phyloP scores from a whole-genome alignment of 768 basidiomycete species.

The Rhizopogon vulgaris region DNA sequence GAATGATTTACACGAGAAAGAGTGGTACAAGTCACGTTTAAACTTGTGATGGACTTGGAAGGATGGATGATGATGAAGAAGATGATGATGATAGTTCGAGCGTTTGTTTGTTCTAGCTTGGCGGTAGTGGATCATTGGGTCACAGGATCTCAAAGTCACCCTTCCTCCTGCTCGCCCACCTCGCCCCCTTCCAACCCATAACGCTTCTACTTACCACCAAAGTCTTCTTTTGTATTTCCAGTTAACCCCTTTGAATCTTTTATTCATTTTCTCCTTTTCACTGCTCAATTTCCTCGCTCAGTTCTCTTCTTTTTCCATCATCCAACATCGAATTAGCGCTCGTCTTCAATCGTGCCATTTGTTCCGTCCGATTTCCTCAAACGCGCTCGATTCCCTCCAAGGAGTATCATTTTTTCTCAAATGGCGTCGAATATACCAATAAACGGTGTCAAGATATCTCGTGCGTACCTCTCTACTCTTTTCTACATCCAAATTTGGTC shows the following conservation, averaged over 20 bases:
- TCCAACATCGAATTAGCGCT: constrained; percentile 8
- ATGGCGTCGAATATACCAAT: constrained; percentile 79
- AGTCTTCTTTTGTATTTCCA: constrained; percentile 9
- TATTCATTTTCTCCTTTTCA: background rate
- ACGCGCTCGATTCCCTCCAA: constrained; percentile 1
- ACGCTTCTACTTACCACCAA: background rate
- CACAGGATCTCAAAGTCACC: constrained; percentile 24
- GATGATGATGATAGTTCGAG: constrained; percentile 11
- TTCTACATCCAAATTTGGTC: constrained; percentile 24
- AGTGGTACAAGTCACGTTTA: too few relatives aligned
- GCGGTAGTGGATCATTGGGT: constrained; percentile 18
- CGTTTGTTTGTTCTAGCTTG: constrained; percentile 24
- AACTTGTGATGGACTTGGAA: too few relatives aligned
- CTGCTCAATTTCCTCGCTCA: background rate
- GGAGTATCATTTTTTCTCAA: constrained; percentile 15
- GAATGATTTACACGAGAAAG: too few relatives aligned
- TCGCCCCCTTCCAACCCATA: constrained; percentile 5
- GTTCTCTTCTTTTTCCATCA: background rate
- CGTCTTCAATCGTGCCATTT: constrained; percentile 9
- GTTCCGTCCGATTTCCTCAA: constrained; percentile 1
- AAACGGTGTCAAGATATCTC: constrained; percentile 83
- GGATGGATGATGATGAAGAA: too few relatives aligned
- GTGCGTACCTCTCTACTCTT: constrained; percentile 42
- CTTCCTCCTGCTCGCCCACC: constrained; percentile 20
- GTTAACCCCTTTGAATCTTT: background rate